Evolutionary conservation across 176 grass and related monocot species (phyloP), one percentile per base, ranked within the genome.

Genomic region (Calamus simplicifolius): DNA sequence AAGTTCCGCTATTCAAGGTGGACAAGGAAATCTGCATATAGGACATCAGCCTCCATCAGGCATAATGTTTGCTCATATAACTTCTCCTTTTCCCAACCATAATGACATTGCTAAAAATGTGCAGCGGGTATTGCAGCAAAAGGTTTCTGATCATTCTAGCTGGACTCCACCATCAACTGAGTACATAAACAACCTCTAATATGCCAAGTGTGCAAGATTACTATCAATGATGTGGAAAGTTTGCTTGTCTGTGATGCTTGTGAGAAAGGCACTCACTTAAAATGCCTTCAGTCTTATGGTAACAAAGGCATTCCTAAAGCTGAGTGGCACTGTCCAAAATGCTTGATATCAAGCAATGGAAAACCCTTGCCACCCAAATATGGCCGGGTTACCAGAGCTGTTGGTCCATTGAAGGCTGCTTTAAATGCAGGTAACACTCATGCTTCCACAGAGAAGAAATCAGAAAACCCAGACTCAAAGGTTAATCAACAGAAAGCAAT

Each of bases 221-320:
- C 29, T 73, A 75, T 99, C 48, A 72, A 27, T n/a, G 94, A 92
- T 79, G 54, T 58, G 4, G 85, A 86, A 31, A 93, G 88, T 78
- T 68, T 99, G 69, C 87, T 99, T 72, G 80, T 99, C 64, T 99
- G 94, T 66, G 94, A 99, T 99, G 70, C 79, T 58, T 99, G 94
- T 58, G 94, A 99, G 81, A 93, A 75, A 73, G 94, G 85, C 72
- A 86, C 75, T 19, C 94, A 99, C 71, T 71, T 99, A 76, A 99
- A 72, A 74, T 98, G 94, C 56, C 87, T 98, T 73, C 83, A 90
- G 72, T 71, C 76, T 62, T 80, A 88, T 83, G 88, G 77, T 64
- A 83, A 76, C 56, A 93, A 98, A 71, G 76, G 76, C 51, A 35
- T 86, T 66, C 88, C 88, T 65, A 89, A 89, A 83, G 67, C 66